phyloP scores from a whole-genome alignment of 331 rosid species.

The Rosa hybrid region DNA sequence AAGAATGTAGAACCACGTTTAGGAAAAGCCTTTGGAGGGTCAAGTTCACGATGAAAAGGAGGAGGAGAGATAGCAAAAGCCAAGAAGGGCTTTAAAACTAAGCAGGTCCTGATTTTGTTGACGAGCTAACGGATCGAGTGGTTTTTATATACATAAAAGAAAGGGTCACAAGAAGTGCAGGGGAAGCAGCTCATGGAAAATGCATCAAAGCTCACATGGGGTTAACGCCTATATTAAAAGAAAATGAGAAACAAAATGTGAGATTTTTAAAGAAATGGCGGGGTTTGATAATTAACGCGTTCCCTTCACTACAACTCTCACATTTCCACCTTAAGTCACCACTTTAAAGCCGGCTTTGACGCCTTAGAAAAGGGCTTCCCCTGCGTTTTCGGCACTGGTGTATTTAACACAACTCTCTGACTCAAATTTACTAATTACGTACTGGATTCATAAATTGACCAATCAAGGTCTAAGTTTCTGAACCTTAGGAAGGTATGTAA shows the following conservation, averaged over 20 bases:
- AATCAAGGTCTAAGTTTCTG: conserved; percentile 8
- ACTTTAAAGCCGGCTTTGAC: conserved; percentile 51
- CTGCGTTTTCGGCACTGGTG: conserved; percentile 62
- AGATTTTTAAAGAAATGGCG: not conserved
- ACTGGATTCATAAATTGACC: not conserved
- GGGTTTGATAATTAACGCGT: conserved; percentile 34
- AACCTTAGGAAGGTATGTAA: not conserved
- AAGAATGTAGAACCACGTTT: not conserved
- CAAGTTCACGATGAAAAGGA: conserved; percentile 19
- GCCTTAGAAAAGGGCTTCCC: conserved; percentile 54
- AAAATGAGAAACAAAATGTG: conserved; percentile 10
- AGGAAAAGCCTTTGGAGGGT: not conserved
- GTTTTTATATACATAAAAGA: conserved; percentile 19
- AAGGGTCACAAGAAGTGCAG: conserved; percentile 24
- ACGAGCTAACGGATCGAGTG: conserved; percentile 19
- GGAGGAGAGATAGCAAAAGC: conserved; percentile 2
- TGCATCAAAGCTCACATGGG: conserved; percentile 76
- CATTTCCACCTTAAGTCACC: conserved; percentile 45
- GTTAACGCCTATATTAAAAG: conserved; percentile 17
- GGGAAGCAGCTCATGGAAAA: conserved; percentile 46
- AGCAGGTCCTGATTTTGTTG: conserved; percentile 6
- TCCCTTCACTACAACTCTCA: conserved; percentile 35
- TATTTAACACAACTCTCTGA: not conserved
- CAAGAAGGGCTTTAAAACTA: conserved; percentile 1
- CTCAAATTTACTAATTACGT: not conserved